These are phyloP conservation scores for Penicillium lagena DNA, from an alignment of 495 filamentous ascomycete genomes.

Conservation along the genomic window DNA sequence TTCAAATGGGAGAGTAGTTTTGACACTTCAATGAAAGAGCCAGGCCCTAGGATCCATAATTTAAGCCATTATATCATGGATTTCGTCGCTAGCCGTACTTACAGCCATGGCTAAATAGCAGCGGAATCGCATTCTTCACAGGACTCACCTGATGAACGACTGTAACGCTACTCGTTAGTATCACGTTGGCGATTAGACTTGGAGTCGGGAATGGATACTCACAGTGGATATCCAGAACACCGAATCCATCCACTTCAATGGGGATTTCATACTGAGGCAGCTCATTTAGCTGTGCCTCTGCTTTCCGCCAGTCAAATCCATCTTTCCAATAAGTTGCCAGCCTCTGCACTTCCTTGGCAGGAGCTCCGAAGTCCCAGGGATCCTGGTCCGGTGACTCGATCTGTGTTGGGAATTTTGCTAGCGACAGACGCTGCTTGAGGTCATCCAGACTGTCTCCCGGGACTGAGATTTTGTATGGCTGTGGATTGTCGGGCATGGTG, in stretches of 20 bases:
- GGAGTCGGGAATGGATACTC: not conserved
- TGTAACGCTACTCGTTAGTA: not conserved
- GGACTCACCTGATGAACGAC: slow-evolving; percentile 35
- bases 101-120: slow-evolving; percentile 44
- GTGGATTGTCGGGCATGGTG: slow-evolving; percentile 10
- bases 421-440: slow-evolving; percentile 30
- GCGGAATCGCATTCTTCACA: slow-evolving; percentile 27
- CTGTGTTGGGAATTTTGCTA: slow-evolving; percentile 29
- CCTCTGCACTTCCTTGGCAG: slow-evolving; percentile 29
- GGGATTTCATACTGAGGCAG: slow-evolving; percentile 35
- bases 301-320: slow-evolving; percentile 35
- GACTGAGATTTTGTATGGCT: slow-evolving; percentile 30
- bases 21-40: slow-evolving; percentile 32
- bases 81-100: not conserved
- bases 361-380: slow-evolving; percentile 32
- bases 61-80: too few relatives aligned
- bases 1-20: slow-evolving; percentile 28
- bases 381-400: slow-evolving; percentile 29
- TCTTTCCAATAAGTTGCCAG: slow-evolving; percentile 32
- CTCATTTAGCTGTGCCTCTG: slow-evolving; percentile 36
- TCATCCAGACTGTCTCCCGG: slow-evolving; percentile 26
- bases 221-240: slow-evolving; percentile 35
- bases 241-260: slow-evolving; percentile 38
- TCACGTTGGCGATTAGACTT: not conserved
- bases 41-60: slow-evolving; percentile 17